Evolutionary conservation across 2,329 filamentous ascomycete species (phyloP).

Genomic region (Colletotrichum graminicola): DNA sequence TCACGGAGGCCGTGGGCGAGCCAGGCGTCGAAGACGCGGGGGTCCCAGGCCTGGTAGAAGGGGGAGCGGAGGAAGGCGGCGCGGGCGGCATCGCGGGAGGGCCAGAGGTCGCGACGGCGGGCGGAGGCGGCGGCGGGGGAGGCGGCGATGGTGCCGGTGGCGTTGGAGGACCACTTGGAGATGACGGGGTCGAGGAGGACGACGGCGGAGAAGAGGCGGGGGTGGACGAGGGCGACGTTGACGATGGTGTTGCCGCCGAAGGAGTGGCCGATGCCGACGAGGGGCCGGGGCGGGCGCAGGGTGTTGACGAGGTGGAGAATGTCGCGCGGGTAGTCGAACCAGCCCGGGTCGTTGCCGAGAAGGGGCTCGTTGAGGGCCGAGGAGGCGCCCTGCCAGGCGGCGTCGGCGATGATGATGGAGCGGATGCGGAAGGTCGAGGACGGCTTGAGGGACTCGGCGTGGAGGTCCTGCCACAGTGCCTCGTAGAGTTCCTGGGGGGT

Average conservation of each 20-base stretch:
- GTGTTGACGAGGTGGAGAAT: slow-evolving; percentile 87
- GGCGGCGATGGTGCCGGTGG: slow-evolving; percentile 49
- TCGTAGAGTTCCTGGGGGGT: slow-evolving; percentile 84
- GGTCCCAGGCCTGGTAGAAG: slow-evolving; percentile 88
- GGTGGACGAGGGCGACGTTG: slow-evolving; percentile 81
- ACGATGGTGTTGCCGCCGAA: slow-evolving; percentile 83
- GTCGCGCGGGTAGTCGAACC: slow-evolving; percentile 88
- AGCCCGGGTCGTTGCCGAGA: slow-evolving; percentile 84
- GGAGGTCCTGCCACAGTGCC: slow-evolving; percentile 88
- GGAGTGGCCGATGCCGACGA: slow-evolving; percentile 89
- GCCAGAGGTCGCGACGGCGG: slow-evolving; percentile 84
- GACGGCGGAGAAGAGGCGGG: slow-evolving; percentile 80
- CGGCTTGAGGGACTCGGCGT: slow-evolving; percentile 63
- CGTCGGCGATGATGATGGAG: slow-evolving; percentile 90
- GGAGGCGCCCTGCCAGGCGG: slow-evolving; percentile 86
- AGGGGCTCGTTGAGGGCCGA: slow-evolving; percentile 80
- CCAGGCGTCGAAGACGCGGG: slow-evolving; percentile 81
- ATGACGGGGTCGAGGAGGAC: slow-evolving; percentile 90
- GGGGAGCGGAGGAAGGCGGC: slow-evolving; percentile 74
- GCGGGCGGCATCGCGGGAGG: slow-evolving; percentile 77
- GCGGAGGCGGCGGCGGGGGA: slow-evolving; percentile 72
- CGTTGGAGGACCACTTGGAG: slow-evolving; percentile 59
- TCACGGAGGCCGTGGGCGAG: slow-evolving; percentile 80
- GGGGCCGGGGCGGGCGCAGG: slow-evolving; percentile 83
- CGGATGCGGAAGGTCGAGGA: slow-evolving; percentile 74